Percentiles rank a stretch among this genome's conserved stretches.
Evolutionary conservation across 331 rosid genomes (phyloP).

Genomic region (Pyracantha coccinea): DNA sequence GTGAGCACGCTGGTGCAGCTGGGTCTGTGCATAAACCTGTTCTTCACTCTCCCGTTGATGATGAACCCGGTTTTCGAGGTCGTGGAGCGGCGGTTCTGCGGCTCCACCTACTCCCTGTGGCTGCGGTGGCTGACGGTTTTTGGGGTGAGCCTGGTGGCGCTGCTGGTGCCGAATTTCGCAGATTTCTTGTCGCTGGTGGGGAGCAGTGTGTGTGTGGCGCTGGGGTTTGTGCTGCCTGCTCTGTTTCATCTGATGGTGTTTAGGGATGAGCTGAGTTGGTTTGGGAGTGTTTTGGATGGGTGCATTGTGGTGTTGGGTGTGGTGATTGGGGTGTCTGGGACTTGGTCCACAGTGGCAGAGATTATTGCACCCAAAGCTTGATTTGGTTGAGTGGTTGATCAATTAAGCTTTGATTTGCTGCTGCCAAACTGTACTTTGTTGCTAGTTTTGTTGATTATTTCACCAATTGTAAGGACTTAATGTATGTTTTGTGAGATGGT

Average conservation of each 20-base stretch:
- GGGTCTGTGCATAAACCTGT: slow-evolving; percentile 59
- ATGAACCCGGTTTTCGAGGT: slow-evolving; percentile 80
- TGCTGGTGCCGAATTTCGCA: slow-evolving; percentile 72
- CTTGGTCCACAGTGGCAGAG: slow-evolving; percentile 39
- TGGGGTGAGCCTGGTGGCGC: slow-evolving; percentile 54
- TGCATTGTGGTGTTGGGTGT: slow-evolving; percentile 43
- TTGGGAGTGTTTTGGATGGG: slow-evolving; percentile 36
- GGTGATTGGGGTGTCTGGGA: slow-evolving; percentile 46
- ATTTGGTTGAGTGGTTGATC: slow-evolving; percentile 4
- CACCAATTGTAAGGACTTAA: not conserved
- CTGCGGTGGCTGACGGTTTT: slow-evolving; percentile 61
- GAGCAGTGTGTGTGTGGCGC: slow-evolving; percentile 53
- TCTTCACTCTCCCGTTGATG: slow-evolving; percentile 70
- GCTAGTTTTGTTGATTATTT: not conserved
- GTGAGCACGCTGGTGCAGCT: slow-evolving; percentile 53
- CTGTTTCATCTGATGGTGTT: slow-evolving; percentile 61
- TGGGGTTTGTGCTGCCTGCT: slow-evolving; percentile 70
- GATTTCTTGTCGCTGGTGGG: slow-evolving; percentile 78
- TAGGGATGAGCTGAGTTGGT: slow-evolving; percentile 57
- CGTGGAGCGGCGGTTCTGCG: slow-evolving; percentile 53
- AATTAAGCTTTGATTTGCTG: not conserved
- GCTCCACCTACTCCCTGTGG: slow-evolving; percentile 51
- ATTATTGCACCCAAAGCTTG: slow-evolving; percentile 45
- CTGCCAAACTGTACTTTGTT: not conserved
- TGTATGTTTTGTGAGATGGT: too few species aligned